These are phyloP conservation scores for Parastagonospora nodorum DNA, from an alignment of 2,329 filamentous ascomycete species.

Conservation along the genomic window DNA sequence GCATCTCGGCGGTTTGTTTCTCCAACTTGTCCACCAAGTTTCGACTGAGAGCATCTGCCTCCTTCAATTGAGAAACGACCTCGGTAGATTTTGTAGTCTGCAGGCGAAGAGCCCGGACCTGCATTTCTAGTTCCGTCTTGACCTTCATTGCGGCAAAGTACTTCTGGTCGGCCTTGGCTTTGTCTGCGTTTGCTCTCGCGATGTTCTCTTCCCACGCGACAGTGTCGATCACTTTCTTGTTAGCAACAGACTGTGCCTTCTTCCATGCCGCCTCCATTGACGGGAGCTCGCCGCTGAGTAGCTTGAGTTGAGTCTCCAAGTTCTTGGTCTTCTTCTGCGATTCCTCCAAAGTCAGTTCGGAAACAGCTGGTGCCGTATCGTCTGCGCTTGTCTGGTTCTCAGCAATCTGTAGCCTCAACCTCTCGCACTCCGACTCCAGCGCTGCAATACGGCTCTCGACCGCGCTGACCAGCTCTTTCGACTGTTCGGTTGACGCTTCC, in stretches of 20 bases:
- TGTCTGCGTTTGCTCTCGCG: conserved; percentile 77
- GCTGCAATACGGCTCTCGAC: conserved; percentile 80
- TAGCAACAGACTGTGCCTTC: conserved; percentile 81
- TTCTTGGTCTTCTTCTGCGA: conserved; percentile 74
- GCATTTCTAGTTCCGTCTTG: conserved; percentile 81
- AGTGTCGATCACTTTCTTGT: conserved; percentile 84
- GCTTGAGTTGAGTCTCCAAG: conserved; percentile 77
- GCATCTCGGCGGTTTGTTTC: conserved; percentile 85
- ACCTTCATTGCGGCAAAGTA: conserved; percentile 96
- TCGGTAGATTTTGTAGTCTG: conserved; percentile 92
- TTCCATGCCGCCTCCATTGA: conserved; percentile 91
- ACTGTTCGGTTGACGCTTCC: conserved; percentile 69
- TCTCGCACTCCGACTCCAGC: conserved; percentile 80
- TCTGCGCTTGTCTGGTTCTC: conserved; percentile 42
- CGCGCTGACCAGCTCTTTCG: conserved; percentile 79
- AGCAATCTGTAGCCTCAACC: conserved; percentile 65
- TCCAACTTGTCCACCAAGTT: conserved; percentile 81
- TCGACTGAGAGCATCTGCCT: conserved; percentile 78
- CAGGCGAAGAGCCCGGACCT: conserved; percentile 76
- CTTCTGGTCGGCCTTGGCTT: conserved; percentile 96
- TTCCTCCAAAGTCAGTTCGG: conserved; percentile 69
- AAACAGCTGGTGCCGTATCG: conserved; percentile 51
- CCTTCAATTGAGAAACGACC: conserved; percentile 91
- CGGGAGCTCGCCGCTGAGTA: conserved; percentile 85
- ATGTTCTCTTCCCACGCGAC: conserved; percentile 77